A percentile compares a stretch with the other conserved stretches of the same genome.
phyloP scores from a whole-genome alignment of 495 filamentous ascomycete genomes.

The Neurospora discreta region DNA sequence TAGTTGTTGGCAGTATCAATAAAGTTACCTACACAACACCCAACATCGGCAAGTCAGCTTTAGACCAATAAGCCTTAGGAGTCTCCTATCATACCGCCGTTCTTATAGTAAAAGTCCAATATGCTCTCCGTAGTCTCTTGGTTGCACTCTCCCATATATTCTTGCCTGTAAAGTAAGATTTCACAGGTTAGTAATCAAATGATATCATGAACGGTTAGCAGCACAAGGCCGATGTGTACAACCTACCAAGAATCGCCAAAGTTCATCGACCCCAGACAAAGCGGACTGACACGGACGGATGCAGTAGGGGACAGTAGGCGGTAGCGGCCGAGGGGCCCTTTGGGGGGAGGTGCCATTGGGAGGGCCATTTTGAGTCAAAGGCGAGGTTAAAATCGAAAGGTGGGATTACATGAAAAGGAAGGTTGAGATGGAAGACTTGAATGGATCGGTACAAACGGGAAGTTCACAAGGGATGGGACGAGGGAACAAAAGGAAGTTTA shows the following conservation, averaged over 20 bases:
- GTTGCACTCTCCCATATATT: slow-evolving; percentile 46
- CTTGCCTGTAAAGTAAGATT: slow-evolving; percentile 11
- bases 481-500: neutral
- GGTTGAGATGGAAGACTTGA: neutral
- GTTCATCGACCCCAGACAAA: slow-evolving; percentile 54
- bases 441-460: neutral
- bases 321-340: slow-evolving; percentile 43
- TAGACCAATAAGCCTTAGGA: neutral
- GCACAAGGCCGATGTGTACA: neutral
- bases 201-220: neutral
- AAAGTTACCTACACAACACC: slow-evolving; percentile 48
- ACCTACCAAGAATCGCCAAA: slow-evolving; percentile 46
- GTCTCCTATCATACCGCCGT: slow-evolving; percentile 22
- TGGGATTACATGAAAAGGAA: neutral
- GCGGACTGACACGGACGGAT: slow-evolving; percentile 44
- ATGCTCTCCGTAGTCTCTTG: slow-evolving; percentile 52
- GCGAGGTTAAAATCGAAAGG: neutral
- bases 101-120: slow-evolving; percentile 53
- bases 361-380: slow-evolving; percentile 8
- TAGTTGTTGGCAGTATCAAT: slow-evolving; percentile 68
- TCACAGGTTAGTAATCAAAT: neutral
- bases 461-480: neutral
- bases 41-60: neutral
- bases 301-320: slow-evolving; percentile 49
- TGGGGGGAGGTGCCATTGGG: slow-evolving; percentile 24